phyloP scores from a whole-genome alignment of 108 stramenopile species.

The Nannochloropsis salina region DNA sequence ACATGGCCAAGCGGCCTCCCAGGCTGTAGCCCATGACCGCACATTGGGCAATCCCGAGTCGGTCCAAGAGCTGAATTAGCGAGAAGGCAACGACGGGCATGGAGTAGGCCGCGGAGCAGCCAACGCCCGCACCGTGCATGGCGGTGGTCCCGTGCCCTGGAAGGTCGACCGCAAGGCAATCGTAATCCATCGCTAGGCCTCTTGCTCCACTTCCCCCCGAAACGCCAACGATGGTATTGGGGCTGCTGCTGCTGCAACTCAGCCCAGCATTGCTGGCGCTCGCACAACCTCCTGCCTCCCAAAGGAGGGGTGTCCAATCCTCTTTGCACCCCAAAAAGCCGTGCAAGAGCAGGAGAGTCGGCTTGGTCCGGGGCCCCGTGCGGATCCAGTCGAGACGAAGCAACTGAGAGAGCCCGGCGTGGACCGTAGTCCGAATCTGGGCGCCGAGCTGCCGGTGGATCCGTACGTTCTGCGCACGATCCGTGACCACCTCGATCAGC shows the following conservation, averaged over 20 bases:
- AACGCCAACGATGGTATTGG: neutral
- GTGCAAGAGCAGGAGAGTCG: slow-evolving; percentile 40
- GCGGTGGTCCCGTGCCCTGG: slow-evolving; percentile 33
- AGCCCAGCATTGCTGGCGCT: neutral
- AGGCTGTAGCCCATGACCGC: slow-evolving; percentile 40
- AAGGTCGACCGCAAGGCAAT: slow-evolving; percentile 27
- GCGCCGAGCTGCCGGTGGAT: neutral
- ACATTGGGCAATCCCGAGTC: slow-evolving; percentile 24
- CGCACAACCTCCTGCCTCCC: neutral
- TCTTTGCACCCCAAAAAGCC: slow-evolving; percentile 45
- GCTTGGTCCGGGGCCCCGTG: slow-evolving; percentile 18
- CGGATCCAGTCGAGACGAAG: slow-evolving; percentile 6
- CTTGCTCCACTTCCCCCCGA: neutral
- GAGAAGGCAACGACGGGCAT: slow-evolving; percentile 28
- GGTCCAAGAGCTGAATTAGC: slow-evolving; percentile 23
- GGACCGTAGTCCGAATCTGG: neutral
- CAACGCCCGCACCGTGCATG: neutral
- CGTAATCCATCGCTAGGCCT: neutral
- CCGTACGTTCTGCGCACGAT: neutral
- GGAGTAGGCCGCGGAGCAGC: slow-evolving; percentile 20
- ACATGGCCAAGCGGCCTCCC: slow-evolving; percentile 33
- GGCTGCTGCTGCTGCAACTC: neutral
- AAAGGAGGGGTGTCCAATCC: neutral
- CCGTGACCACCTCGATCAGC: neutral
- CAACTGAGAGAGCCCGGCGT: neutral